phyloP scores from a whole-genome alignment of 768 basidiomycete species.

The Lactarius hengduanensis region DNA sequence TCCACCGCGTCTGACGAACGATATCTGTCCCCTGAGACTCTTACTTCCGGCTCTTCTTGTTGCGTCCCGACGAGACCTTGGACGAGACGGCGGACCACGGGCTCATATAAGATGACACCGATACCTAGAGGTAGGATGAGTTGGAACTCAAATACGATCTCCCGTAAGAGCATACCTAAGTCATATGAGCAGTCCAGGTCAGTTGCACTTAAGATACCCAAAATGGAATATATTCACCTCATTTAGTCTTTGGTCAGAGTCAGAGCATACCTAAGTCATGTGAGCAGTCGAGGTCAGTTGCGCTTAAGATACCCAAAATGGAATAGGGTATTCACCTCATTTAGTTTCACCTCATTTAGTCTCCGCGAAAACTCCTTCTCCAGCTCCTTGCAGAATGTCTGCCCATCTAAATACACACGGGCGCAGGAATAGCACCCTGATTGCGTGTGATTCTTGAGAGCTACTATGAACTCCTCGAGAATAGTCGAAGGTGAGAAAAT shows the following conservation, averaged over 20 bases:
- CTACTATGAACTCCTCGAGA: neutral
- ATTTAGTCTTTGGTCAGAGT: no score
- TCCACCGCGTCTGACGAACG: no score
- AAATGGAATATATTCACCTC: neutral
- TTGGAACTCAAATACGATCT: neutral
- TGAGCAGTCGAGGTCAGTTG: neutral
- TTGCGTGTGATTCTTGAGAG: slow-evolving; percentile 7
- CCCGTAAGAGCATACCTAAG: neutral
- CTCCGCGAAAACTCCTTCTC: slow-evolving; percentile 2
- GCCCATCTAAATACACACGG: neutral
- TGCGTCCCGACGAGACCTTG: no score
- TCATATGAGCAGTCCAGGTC: neutral
- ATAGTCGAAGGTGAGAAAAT: neutral
- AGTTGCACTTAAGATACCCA: no score
- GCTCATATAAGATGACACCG: neutral
- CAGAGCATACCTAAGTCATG: neutral
- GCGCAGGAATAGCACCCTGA: neutral
- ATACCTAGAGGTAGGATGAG: neutral
- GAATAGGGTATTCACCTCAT: neutral
- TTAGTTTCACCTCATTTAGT: neutral
- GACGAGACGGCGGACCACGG: neutral
- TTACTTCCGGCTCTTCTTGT: no score
- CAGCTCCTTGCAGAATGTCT: neutral
- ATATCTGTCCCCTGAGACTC: no score
- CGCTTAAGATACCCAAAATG: neutral